Evolutionary conservation across 192 early-diverging fungal species (phyloP), one percentile per base, ranked within the genome.

Genomic region (Coemansia sp.): DNA sequence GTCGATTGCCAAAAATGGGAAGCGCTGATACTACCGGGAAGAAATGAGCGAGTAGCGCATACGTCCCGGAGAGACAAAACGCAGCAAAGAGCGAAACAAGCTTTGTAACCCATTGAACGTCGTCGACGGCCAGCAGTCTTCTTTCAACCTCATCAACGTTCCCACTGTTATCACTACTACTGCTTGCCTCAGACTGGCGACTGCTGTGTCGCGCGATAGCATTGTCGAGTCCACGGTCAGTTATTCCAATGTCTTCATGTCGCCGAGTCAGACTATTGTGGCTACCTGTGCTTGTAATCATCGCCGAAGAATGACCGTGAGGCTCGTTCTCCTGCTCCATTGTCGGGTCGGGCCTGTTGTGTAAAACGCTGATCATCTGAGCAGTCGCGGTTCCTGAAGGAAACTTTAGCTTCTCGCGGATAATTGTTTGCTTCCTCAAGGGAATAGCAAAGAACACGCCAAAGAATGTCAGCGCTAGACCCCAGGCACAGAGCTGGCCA

Each of bases 391-490:
- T 91, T 2, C 91, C 90, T 0, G 89, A 87, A 6, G 92, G 92
- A 58, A 94, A 94, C 18, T 81, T 70, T 6, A 94, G 82, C 67
- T 94, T 91, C 57, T 92, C 89, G 25, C 81, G 64, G 33, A 94
- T 79, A 56, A 94, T 87, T 14, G 88, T 89, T 46, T 91, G 88
- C 48, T 77, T 83, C 40, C 92, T 73, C 55, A 93, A 59, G 1
- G 90, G 90, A 1, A 91, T 80, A 5, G 90, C 92, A 80, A 93
- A 92, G 73, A 93, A 93, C 3, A 94, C 87, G n/a, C 93, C 93
- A 80, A 90, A 94, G 67, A 91, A 91, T 14, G 91, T 86, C 53
- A 89, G 73, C 5, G 83, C 89, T 30, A 93, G 49, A 17, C 86
- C 85, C 88, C 89, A 92, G 0, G 89, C 66, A 34, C 91, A 80